Conservation (phyloP, 768 basidiomycete genomes). For the Leccinum pellstonianum region DNA sequence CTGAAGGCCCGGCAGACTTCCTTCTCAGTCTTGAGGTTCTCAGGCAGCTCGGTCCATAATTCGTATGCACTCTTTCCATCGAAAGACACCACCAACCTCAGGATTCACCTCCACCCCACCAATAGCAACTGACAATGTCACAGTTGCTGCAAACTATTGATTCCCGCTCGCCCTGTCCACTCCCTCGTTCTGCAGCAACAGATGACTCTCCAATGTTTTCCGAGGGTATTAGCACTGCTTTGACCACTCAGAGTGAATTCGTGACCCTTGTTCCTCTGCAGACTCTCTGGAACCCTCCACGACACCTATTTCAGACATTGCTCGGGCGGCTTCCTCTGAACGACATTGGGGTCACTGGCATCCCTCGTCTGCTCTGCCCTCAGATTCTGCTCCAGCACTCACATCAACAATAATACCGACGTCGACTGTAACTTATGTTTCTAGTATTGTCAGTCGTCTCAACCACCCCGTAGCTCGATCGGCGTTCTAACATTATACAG, state of each 20-base stretch:
- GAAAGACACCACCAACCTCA: neutral
- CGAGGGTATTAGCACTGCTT: neutral
- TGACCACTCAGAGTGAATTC: slow-evolving; percentile 1
- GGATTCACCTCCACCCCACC: neutral
- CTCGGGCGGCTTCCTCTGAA: neutral
- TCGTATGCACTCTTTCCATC: neutral
- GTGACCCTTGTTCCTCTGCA: neutral
- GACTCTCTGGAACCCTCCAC: neutral
- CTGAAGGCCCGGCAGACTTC: neutral
- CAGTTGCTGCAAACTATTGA: neutral
- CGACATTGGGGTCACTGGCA: neutral
- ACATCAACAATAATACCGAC: neutral
- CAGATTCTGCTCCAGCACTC: neutral
- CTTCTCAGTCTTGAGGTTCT: slow-evolving; percentile 1
- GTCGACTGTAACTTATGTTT: neutral
- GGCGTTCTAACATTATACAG: neutral
- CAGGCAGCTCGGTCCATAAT: neutral
- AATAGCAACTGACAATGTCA: neutral
- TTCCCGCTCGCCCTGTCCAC: neutral
- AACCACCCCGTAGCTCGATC: neutral
- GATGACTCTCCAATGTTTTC: neutral
- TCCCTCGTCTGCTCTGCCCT: neutral
- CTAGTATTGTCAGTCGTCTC: neutral
- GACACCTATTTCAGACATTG: neutral
- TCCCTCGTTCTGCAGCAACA: neutral